Evolutionary conservation across 2,329 filamentous ascomycete species (phyloP).

Genomic region (Scytalidium sp.): DNA sequence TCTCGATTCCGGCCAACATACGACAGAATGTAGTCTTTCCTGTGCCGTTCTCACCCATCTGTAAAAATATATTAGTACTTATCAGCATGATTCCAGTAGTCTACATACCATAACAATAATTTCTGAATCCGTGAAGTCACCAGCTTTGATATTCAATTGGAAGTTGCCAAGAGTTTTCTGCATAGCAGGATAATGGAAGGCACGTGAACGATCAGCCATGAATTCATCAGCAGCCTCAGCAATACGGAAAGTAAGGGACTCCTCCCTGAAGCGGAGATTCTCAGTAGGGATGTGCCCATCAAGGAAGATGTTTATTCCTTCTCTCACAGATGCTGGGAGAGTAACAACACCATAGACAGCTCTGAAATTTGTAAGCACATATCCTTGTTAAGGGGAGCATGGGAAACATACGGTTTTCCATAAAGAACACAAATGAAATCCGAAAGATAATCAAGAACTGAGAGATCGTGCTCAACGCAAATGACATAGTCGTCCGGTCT

Average conservation of each 20-base stretch:
- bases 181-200: conserved; percentile 86
- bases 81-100: neutral
- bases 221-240: conserved; percentile 88
- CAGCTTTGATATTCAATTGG: conserved; percentile 75
- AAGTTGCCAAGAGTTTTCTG: conserved; percentile 90
- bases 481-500: conserved; percentile 93
- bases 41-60: conserved; percentile 97
- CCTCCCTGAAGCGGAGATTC: conserved; percentile 96
- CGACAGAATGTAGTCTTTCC: conserved; percentile 99
- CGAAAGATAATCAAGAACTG: conserved; percentile 95
- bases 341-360: conserved; percentile 98
- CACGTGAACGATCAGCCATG: conserved; percentile 76
- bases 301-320: conserved; percentile 99
- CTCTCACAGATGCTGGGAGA: conserved; percentile 89
- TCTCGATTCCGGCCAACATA: conserved; percentile 87
- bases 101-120: conserved; percentile 78
- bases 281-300: conserved; percentile 98
- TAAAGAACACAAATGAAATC: conserved; percentile 98
- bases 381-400: neutral
- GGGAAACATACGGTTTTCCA: conserved; percentile 63
- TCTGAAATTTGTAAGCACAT: neutral
- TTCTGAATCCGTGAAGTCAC: conserved; percentile 94
- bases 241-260: conserved; percentile 93
- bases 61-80: neutral
- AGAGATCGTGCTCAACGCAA: conserved; percentile 98